Evolutionary conservation across 768 basidiomycete genomes (phyloP).

Genomic region (Sutorius australiensis): DNA sequence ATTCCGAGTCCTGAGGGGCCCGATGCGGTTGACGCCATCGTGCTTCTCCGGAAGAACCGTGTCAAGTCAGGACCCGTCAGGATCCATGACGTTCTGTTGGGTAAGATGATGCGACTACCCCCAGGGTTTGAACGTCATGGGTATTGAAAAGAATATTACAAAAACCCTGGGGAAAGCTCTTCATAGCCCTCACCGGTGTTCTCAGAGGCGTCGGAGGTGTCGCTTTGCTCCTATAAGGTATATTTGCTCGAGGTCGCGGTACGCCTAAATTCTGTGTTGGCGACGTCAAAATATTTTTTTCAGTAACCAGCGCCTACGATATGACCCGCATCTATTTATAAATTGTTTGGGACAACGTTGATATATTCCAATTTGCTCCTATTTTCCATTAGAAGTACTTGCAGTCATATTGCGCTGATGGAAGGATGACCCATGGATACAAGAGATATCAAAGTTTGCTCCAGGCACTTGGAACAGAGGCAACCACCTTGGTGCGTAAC

Average conservation of each 20-base stretch:
- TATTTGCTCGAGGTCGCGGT: constrained; percentile 1
- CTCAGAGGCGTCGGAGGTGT: neutral
- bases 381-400: too few relatives aligned
- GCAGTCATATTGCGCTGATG: constrained; percentile 3
- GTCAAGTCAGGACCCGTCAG: constrained; percentile 88
- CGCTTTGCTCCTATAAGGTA: neutral
- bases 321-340: neutral
- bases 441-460: constrained; percentile 14
- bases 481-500: constrained; percentile 21
- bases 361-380: too few relatives aligned
- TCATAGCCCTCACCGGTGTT: neutral
- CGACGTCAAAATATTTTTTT: too few relatives aligned
- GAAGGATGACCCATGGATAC: constrained; percentile 7
- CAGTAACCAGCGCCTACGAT: neutral
- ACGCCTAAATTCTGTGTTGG: constrained; percentile 17
- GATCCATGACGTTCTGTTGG: constrained; percentile 87
- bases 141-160: neutral
- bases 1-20: constrained; percentile 44
- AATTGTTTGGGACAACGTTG: too few relatives aligned
- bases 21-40: constrained; percentile 61
- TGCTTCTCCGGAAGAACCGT: constrained; percentile 83
- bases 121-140: neutral
- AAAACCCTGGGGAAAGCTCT: neutral
- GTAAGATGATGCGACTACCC: constrained; percentile 68
- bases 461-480: constrained; percentile 21